A percentile compares a stretch with the other conserved stretches of the same genome.
These are phyloP conservation scores for Saccharomyces hybrid DNA, from an alignment of 1,139 yeast species.

Conservation along the genomic window DNA sequence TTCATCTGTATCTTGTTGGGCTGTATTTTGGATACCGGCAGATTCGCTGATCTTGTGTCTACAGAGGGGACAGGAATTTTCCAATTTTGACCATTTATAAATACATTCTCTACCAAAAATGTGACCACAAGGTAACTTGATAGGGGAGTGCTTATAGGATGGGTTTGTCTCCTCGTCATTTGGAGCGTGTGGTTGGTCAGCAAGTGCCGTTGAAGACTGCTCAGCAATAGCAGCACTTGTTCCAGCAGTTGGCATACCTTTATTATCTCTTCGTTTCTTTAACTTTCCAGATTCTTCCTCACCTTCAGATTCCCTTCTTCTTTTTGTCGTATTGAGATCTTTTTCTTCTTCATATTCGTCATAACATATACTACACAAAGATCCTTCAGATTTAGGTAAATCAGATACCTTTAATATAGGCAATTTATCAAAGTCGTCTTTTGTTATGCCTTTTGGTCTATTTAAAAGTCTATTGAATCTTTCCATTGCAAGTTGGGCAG, in stretches of 20 bases:
- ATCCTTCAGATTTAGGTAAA: constrained; percentile 33
- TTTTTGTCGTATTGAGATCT: constrained; percentile 8
- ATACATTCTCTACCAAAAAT: constrained; percentile 69
- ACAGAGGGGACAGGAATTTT: constrained; percentile 76
- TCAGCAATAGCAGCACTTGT: not conserved
- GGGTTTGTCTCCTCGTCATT: constrained; percentile 16
- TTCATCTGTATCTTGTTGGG: constrained; percentile 9
- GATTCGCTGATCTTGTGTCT: constrained; percentile 42
- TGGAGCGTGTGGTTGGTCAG: constrained; percentile 4
- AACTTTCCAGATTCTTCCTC: constrained; percentile 19
- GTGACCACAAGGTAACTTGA: constrained; percentile 75
- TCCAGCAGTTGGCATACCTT: constrained; percentile 9
- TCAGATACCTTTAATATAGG: constrained; percentile 32
- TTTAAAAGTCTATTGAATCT: constrained; percentile 44
- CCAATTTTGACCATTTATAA: constrained; percentile 62
- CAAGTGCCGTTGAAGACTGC: constrained; percentile 3
- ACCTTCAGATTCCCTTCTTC: constrained; percentile 16
- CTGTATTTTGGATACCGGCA: constrained; percentile 7
- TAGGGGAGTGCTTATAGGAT: constrained; percentile 52
- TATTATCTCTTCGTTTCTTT: constrained; percentile 14
- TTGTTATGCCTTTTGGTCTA: constrained; percentile 44
- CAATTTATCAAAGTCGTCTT: constrained; percentile 45
- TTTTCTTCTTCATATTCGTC: constrained; percentile 41
- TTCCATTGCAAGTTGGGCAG: constrained; percentile 62
- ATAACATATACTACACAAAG: constrained; percentile 60